Evolutionary conservation across 2,329 filamentous ascomycete species (phyloP), one percentile per base, ranked within the genome.

Genomic region (Rosellinia necatrix): DNA sequence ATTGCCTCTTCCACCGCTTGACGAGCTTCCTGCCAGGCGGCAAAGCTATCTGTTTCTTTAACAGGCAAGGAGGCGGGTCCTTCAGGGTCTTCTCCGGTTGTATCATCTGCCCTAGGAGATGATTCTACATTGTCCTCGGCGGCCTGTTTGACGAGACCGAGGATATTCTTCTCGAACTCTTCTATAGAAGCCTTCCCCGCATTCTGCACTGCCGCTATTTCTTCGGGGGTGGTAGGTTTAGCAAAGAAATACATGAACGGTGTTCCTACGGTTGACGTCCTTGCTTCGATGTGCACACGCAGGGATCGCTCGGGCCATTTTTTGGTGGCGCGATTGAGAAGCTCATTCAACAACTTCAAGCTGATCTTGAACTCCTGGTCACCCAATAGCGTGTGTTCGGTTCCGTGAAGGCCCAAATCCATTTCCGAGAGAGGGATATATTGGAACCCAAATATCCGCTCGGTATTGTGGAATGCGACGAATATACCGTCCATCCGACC

Each of bases 401-500:
- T 88, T 19, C 91, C 92, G 70, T 99, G 96, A n/a, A 99, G 74
- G 0, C 91, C 83, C n/a, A 80, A 70, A 70, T 99, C 94, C 88
- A 99, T 92, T 69, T 99, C 94, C 3, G 83, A 71, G 12, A 97
- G 75, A 56, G 86, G 87, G 58, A 99, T 82, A 70, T 99, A 99
- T 73, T 99, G 94, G 72, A 99, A 99, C 5, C 94, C 94, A 70
- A 99, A 99, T 46, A 99, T 96, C 52, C 92, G 89, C 73, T 92
- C 82, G 2, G 92, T 90, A 71, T 99, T 99, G 77, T 99, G 94
- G 71, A 87, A 99, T 2, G 94, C 94, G 19, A 97, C 90, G 69
- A 97, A 99, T 46, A 97, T 97, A 50, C 94, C 94, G 70, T 99
- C 93, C 96, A 99, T 99, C 46, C 92, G 87, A 15, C 96, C 94